A percentile compares a stretch with the other conserved stretches of the same genome.
Evolutionary conservation across 2,329 filamentous ascomycete species (phyloP).

Genomic region (Pseudogymnoascus sp.): DNA sequence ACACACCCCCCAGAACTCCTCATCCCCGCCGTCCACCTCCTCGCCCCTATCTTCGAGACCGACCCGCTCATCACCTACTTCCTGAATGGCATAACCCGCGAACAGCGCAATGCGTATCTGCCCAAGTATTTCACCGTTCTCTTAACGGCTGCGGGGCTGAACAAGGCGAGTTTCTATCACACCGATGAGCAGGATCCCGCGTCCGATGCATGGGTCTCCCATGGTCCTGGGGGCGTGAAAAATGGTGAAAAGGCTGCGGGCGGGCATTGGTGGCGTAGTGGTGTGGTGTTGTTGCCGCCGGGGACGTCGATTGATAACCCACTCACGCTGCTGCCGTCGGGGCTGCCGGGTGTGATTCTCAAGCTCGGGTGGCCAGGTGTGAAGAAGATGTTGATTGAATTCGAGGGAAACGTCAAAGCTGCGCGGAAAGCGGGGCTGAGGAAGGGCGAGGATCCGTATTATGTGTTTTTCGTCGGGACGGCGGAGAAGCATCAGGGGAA

Average conservation of each 20-base stretch:
- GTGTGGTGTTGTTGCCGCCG: constrained; percentile 16
- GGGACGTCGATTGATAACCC: constrained; percentile 15
- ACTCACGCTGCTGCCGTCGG: constrained; percentile 14
- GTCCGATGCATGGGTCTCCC: background rate
- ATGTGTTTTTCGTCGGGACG: constrained; percentile 19
- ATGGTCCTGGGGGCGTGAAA: background rate
- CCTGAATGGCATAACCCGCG: constrained; percentile 12
- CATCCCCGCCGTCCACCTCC: background rate
- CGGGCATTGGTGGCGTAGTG: constrained; percentile 12
- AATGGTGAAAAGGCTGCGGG: background rate
- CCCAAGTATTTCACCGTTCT: constrained; percentile 15
- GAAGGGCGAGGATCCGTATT: constrained; percentile 14
- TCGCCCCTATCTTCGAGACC: background rate
- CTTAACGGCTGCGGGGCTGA: constrained; percentile 16
- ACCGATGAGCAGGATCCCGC: background rate
- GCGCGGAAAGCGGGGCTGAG: background rate
- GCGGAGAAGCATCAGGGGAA: background rate
- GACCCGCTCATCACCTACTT: constrained; percentile 16
- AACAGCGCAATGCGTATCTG: constrained; percentile 13
- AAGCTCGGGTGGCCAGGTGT: constrained; percentile 16
- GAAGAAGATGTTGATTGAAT: constrained; percentile 16
- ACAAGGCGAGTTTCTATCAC: constrained; percentile 15
- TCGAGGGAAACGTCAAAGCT: background rate
- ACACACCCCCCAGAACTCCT: background rate
- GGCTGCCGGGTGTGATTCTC: constrained; percentile 15